Base-by-base conservation (phyloP, 371 early-diverging fungal genomes). In the Syncephalastrum contaminatum region DNA sequence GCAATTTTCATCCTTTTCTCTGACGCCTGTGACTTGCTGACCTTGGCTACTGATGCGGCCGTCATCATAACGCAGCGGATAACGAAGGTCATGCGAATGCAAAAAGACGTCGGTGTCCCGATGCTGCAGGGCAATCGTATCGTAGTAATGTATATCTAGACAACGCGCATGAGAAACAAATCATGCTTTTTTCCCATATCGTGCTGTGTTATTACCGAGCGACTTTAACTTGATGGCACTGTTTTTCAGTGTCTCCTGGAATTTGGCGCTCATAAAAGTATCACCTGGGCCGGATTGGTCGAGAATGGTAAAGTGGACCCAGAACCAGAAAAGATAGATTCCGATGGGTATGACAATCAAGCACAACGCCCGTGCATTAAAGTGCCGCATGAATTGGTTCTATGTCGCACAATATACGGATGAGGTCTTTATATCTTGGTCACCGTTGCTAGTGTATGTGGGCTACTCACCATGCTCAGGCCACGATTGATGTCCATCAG, bases 11-110 rank as follows among this genome's bases (percentile, higher is more conserved):
- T 94, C 90, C 1, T 66, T 59, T 45, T 71, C 70, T 62, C 87
- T 83, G 2, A 86, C 81, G 70, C 84, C 92, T 4, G 94, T 95
- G 3, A 98, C 96, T 71, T 97, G 97, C 62, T 96, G 97, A 10
- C 98, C 88, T 68, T 89, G 87, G 63, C 89, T 89, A 63, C 92
- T 91, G 49, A 98, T 82, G 25, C 97, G 88, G 27, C 92, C 92
- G 73, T 97, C 96, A 12, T 93, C 90, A 66, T 98, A 96, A 45
- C 91, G 83, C 24, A 95, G 71, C 8, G 98, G 99, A 69, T 97
- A 97, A 24, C 72, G 68, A 30, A 87, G 82, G 6, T 56, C 36
- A 65, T 92, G 92, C 2, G 97, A 97, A 72, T 96, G 94, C 20
- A 98, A 80, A 60, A 74, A 96, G 1, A 67, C 83, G 4, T 81